Evolutionary conservation across 352 stramenopile genomes (phyloP).

Genomic region (Pythium rishiriense): DNA sequence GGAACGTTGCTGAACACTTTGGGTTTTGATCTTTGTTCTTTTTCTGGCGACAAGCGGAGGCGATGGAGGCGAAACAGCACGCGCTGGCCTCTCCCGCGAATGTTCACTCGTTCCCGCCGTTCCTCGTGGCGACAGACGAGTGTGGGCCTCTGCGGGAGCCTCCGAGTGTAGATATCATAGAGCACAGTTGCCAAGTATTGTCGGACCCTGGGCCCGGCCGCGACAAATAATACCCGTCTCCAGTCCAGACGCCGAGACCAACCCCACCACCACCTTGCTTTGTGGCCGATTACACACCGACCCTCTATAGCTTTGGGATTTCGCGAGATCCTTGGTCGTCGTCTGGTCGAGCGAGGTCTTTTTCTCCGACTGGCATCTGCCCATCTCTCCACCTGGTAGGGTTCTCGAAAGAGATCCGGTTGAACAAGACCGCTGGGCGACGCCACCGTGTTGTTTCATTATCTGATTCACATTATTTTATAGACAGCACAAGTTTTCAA

Average conservation of each 20-base stretch:
- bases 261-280: background rate
- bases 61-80: background rate
- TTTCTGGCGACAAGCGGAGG: conserved; percentile 3
- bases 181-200: too few species aligned
- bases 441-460: conserved; percentile 1
- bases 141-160: background rate
- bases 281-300: background rate
- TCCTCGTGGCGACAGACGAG: background rate
- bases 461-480: background rate
- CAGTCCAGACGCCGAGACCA: background rate
- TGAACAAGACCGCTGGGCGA: conserved; percentile 5
- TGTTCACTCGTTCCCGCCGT: background rate
- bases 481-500: background rate
- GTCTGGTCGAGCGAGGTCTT: background rate
- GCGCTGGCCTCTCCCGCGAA: background rate
- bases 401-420: conserved; percentile 24
- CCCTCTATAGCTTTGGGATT: background rate
- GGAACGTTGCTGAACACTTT: background rate
- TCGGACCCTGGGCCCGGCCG: too few species aligned
- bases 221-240: too few species aligned
- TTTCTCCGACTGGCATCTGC: background rate
- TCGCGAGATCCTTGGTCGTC: background rate
- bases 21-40: conserved; percentile 2
- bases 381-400: conserved; percentile 17
- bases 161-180: background rate